These are phyloP conservation scores for Aurinia saxatilis DNA, from an alignment of 345 rosid species.

Conservation along the genomic window DNA sequence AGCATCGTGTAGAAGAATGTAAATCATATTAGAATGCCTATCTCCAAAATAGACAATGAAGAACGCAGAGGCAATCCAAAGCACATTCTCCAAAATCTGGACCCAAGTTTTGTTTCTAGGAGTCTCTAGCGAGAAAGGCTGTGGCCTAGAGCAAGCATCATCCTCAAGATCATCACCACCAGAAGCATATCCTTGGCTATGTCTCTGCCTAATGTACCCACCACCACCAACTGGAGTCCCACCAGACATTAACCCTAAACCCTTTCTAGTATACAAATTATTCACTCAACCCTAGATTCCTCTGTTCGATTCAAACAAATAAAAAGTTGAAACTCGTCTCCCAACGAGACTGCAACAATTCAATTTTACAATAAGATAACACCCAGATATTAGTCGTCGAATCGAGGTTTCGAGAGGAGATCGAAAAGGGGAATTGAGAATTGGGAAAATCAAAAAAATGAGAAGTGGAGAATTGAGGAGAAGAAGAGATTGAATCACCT, in stretches of 20 bases:
- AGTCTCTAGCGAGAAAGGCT: conserved; percentile 36
- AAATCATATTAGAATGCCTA: conserved; percentile 59
- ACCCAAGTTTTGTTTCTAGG: conserved; percentile 51
- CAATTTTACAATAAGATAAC: not conserved
- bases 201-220: conserved; percentile 90
- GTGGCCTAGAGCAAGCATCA: conserved; percentile 79
- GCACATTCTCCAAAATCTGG: conserved; percentile 63
- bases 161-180: conserved; percentile 88
- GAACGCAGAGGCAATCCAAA: conserved; percentile 79
- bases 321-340: conserved; percentile 4
- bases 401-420: not conserved
- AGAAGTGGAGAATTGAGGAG: not conserved
- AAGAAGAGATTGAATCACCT: not conserved
- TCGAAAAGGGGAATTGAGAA: not conserved
- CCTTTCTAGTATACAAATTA: not conserved
- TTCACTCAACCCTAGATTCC: not conserved
- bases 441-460: not conserved
- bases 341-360: conserved; percentile 9
- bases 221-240: conserved; percentile 89
- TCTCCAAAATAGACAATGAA: conserved; percentile 84
- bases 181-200: conserved; percentile 87
- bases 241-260: conserved; percentile 64
- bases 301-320: not conserved
- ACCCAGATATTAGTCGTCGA: not conserved
- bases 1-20: conserved; percentile 60